phyloP scores from a whole-genome alignment of 176 grass and related monocot genomes.

The Triticum turgidum region DNA sequence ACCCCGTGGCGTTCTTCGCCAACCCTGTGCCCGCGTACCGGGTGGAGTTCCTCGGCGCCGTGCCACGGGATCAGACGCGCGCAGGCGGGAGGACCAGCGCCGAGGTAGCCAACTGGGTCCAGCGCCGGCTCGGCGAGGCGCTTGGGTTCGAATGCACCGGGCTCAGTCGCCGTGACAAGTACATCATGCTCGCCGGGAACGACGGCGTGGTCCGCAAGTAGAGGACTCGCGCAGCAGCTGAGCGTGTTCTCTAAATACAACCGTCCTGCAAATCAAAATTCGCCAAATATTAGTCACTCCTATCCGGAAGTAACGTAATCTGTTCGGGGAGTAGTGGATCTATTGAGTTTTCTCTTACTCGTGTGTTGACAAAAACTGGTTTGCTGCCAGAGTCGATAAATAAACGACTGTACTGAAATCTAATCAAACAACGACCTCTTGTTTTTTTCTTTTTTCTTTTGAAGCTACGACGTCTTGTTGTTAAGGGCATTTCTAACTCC shows the following conservation, averaged over 20 bases:
- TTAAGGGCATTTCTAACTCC: too few species aligned
- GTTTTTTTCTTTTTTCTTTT: too few species aligned
- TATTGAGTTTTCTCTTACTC: not conserved
- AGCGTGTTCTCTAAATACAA: too few species aligned
- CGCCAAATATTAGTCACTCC: not conserved
- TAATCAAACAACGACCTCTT: not conserved
- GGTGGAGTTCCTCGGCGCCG: conserved; percentile 59
- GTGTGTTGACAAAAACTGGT: not conserved
- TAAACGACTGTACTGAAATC: not conserved
- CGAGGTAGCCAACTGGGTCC: conserved; percentile 82
- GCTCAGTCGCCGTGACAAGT: conserved; percentile 75
- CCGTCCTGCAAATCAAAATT: not conserved
- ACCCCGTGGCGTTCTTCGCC: conserved; percentile 73
- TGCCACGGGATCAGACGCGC: conserved; percentile 57
- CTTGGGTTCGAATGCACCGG: conserved; percentile 78
- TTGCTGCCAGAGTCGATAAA: not conserved
- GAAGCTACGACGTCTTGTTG: too few species aligned
- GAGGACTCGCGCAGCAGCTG: not conserved
- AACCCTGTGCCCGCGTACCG: conserved; percentile 62
- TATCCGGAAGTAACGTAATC: not conserved
- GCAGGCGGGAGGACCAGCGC: conserved; percentile 42
- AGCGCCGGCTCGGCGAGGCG: conserved; percentile 58
- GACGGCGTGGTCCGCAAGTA: conserved; percentile 64
- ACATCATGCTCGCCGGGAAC: conserved; percentile 86
- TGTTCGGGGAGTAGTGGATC: not conserved